A percentile compares a stretch with the other conserved stretches of the same genome.
These are phyloP conservation scores for Andrographis paniculata DNA, from an alignment of 305 asterid species.

Conservation along the genomic window DNA sequence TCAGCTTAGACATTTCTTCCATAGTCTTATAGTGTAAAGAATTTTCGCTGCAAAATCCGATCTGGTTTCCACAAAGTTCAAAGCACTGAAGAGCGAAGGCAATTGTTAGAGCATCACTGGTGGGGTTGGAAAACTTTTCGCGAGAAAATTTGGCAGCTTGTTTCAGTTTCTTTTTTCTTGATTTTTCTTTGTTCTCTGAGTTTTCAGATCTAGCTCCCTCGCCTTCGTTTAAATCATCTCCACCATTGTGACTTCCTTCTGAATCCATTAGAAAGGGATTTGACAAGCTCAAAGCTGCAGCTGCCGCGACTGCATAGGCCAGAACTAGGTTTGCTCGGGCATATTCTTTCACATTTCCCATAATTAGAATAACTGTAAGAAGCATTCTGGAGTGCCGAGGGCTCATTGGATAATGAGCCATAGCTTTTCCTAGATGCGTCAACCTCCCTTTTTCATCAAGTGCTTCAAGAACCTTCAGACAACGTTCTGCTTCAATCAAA, in stretches of 20 bases:
- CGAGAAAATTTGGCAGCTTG: constrained; percentile 47
- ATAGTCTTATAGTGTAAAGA: constrained; percentile 66
- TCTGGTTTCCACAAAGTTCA: constrained; percentile 42
- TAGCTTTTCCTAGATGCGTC: constrained; percentile 76
- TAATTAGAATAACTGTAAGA: constrained; percentile 76
- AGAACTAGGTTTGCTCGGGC: constrained; percentile 54
- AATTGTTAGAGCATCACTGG: constrained; percentile 64
- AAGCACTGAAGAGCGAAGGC: constrained; percentile 75
- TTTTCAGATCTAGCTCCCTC: constrained; percentile 24
- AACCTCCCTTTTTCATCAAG: constrained; percentile 64
- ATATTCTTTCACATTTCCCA: constrained; percentile 32
- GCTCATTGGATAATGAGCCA: constrained; percentile 91
- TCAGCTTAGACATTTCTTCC: constrained; percentile 95
- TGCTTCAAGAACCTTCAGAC: constrained; percentile 82
- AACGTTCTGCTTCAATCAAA: constrained; percentile 71
- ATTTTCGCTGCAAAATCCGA: constrained; percentile 48
- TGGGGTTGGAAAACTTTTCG: constrained; percentile 59
- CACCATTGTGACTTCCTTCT: constrained; percentile 32
- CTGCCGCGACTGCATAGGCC: constrained; percentile 79
- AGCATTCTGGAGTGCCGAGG: constrained; percentile 99
- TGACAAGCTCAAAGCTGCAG: constrained; percentile 82
- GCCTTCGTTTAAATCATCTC: constrained; percentile 21
- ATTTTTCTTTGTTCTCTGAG: constrained; percentile 33
- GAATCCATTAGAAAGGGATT: constrained; percentile 52
- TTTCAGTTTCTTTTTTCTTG: constrained; percentile 53